Evolutionary conservation across 345 rosid genomes (phyloP), one percentile per base, ranked within the genome.

Genomic region (Excoecaria agallocha): DNA sequence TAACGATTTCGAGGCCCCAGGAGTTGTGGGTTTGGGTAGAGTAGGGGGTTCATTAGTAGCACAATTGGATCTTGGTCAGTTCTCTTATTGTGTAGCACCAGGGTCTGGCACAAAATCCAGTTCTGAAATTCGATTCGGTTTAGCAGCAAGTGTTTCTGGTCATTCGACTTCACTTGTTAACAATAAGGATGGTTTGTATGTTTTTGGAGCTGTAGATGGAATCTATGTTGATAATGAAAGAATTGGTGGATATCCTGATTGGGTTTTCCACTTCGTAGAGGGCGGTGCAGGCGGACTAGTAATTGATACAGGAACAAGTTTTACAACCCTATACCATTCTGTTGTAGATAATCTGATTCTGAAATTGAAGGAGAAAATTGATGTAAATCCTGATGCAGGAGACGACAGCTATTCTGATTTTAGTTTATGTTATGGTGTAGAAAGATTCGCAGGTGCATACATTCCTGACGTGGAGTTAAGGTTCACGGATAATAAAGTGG

Each of bases 21-120:
- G 71, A 38, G 6, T 80, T 8, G 58, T 62, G 5, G 76, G 79
- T 0, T 37, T 73, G 51, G n/a, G 12, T 8, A 46, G 62, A 52
- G 7, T 12, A 3, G 20, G 8, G 1, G 45, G 20, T 15, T 73
- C 83, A 1, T 51, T 80, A 0, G 55, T 73, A 0, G 22, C 77
- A 20, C 77, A 76, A 24, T 9, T 64, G 24, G 4, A 20, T 11
- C 22, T 64, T 2, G 68, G 50, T 39, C 68, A 64, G n/a, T 64
- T 64, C 48, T 43, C 48, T 43, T 43, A 43, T 43, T 43, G 48
- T 10, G 10, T 43, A 4, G 7, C 48, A 43, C 7, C 48, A 3
- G 48, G 10, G 7, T 43, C 48, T 43, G 48, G 10, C 7, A 43
- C 7, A 5, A 8, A 6, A 43, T 8, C 48, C 7, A 43, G 48